Conservation (phyloP, 108 stramenopile genomes). For the Seminavis robusta region DNA sequence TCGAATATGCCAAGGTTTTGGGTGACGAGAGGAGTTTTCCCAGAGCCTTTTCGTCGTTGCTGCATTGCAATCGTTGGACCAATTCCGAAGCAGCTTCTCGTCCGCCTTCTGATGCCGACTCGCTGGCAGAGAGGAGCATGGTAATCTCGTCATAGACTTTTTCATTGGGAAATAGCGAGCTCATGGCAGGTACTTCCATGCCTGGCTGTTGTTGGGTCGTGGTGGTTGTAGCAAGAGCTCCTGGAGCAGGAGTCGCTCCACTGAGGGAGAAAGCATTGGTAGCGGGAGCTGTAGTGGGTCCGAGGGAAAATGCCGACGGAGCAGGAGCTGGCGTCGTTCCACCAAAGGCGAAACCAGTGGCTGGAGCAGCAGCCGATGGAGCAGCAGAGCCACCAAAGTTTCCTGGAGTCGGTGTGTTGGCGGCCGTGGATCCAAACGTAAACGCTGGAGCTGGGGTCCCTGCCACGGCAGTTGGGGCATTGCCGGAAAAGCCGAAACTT, state of each 20-base stretch:
- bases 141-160: constrained; percentile 17
- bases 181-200: too few species aligned
- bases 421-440: too few species aligned
- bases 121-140: constrained; percentile 11
- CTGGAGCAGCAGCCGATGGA: constrained; percentile 2
- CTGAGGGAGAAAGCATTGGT: background rate
- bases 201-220: too few species aligned
- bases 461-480: too few species aligned
- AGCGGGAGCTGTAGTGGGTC: constrained; percentile 2
- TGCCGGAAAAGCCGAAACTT: too few species aligned
- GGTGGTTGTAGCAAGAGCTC: constrained; percentile 12
- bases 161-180: constrained; percentile 46
- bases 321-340: background rate
- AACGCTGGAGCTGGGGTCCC: too few species aligned
- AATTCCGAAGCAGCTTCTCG: too few species aligned
- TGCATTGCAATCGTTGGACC: too few species aligned
- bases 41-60: too few species aligned
- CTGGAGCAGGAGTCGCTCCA: constrained; percentile 11
- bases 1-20: constrained; percentile 7
- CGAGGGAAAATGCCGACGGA: background rate
- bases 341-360: constrained; percentile 13
- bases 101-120: too few species aligned
- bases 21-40: background rate
- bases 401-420: too few species aligned
- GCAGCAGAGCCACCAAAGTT: background rate